Conservation (phyloP, 2,329 filamentous ascomycete species). For the Aspergillus sergii region DNA sequence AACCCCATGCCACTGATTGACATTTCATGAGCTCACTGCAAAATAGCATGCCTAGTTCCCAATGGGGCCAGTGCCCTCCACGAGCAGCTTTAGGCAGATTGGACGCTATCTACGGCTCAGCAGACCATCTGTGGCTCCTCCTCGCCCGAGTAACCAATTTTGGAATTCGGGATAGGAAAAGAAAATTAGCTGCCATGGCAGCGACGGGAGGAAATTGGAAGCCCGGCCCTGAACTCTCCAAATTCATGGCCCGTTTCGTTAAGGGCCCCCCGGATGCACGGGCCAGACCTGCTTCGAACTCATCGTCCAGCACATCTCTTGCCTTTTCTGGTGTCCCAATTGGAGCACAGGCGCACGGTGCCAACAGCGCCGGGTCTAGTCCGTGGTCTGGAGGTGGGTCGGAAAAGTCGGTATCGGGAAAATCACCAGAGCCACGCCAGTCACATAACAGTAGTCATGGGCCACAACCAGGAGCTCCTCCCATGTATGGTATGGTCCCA, state of each 20-base stretch:
- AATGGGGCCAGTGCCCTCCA: conserved; percentile 86
- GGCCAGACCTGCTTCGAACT: conserved; percentile 11
- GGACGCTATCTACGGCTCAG: conserved; percentile 82
- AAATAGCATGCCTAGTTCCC: conserved; percentile 72
- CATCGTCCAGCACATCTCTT: conserved; percentile 1
- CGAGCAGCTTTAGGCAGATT: conserved; percentile 75
- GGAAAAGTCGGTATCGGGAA: conserved; percentile 4
- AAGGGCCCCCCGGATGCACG: conserved; percentile 13
- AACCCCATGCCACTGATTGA: background rate
- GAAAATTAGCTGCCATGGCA: conserved; percentile 72
- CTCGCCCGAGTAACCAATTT: conserved; percentile 81
- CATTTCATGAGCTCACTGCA: conserved; percentile 22
- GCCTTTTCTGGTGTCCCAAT: conserved; percentile 15
- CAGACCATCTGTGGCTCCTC: conserved; percentile 82
- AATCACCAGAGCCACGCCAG: conserved; percentile 12
- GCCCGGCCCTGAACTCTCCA: conserved; percentile 53
- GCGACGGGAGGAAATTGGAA: conserved; percentile 60
- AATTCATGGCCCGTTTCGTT: conserved; percentile 38
- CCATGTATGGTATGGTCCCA: conserved; percentile 54
- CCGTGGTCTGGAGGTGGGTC: conserved; percentile 14
- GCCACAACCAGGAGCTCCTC: conserved; percentile 30
- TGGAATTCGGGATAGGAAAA: conserved; percentile 70
- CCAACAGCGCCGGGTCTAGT: conserved; percentile 12
- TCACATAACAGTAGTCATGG: conserved; percentile 14
- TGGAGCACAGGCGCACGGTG: conserved; percentile 8